A percentile compares a stretch with the other conserved stretches of the same genome.
Conservation (phyloP, 2,329 filamentous ascomycete species). For the Whalleya microplaca region DNA sequence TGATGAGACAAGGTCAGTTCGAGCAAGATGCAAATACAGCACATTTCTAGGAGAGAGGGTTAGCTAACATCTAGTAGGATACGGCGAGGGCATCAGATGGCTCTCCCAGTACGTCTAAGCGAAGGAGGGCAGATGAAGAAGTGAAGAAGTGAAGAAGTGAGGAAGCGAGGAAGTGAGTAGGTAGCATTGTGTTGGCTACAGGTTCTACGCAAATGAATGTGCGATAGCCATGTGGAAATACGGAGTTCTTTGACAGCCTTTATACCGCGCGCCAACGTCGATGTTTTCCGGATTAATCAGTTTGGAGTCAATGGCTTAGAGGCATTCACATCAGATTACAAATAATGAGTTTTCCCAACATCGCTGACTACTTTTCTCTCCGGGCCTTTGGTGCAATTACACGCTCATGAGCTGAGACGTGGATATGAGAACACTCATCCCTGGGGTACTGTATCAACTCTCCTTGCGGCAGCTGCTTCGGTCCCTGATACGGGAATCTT, state of each 20-base stretch:
- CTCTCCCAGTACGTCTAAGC: constrained; percentile 86
- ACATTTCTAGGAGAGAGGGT: constrained; percentile 11
- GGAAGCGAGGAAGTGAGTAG: constrained; percentile 2
- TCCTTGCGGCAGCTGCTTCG: background rate
- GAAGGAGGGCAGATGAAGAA: constrained; percentile 4
- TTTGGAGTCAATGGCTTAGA: constrained; percentile 38
- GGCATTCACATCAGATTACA: constrained; percentile 31
- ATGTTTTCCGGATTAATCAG: constrained; percentile 33
- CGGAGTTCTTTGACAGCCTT: constrained; percentile 32
- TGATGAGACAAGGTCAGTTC: constrained; percentile 88
- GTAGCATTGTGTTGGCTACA: constrained; percentile 11
- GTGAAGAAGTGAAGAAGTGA: background rate
- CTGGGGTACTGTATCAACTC: background rate
- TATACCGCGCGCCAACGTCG: constrained; percentile 31
- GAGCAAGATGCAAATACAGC: constrained; percentile 3
- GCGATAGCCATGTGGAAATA: constrained; percentile 27
- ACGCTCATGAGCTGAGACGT: background rate
- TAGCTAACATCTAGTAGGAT: constrained; percentile 56
- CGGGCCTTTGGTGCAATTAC: background rate
- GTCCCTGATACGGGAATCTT: background rate
- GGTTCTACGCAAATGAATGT: constrained; percentile 18
- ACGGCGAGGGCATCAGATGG: constrained; percentile 91
- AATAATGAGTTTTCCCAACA: constrained; percentile 22
- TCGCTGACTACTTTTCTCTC: constrained; percentile 8
- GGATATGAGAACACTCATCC: background rate